Conservation (phyloP, 768 basidiomycete genomes). For the Phaffia australis region DNA sequence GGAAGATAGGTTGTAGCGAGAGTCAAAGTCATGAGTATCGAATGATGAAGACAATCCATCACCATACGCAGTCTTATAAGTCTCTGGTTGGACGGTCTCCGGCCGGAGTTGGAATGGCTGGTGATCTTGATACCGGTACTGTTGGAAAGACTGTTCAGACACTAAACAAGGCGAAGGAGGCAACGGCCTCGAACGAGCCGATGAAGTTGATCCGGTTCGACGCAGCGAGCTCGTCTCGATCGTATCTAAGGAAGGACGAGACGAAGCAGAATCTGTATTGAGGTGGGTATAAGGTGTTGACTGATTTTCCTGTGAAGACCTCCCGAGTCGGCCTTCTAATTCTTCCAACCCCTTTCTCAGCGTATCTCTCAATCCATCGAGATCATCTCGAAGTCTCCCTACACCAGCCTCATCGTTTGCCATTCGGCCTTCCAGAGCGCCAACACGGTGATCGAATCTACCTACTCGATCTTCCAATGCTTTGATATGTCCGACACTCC, state of each 20-base stretch:
- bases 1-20: neutral
- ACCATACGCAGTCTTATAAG: neutral
- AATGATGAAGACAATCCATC: neutral
- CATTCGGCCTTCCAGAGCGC: neutral
- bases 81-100: neutral
- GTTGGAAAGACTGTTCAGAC: too few relatives aligned
- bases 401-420: neutral
- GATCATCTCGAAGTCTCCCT: neutral
- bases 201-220: too few relatives aligned
- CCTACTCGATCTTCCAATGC: slow-evolving; percentile 4
- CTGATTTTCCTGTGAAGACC: neutral
- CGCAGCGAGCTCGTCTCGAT: too few relatives aligned
- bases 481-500: neutral
- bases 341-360: slow-evolving; percentile 2
- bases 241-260: too few relatives aligned
- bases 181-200: too few relatives aligned
- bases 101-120: too few relatives aligned
- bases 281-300: neutral
- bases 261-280: neutral
- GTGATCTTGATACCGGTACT: too few relatives aligned
- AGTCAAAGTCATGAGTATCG: neutral
- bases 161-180: too few relatives aligned
- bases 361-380: slow-evolving; percentile 3
- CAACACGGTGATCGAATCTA: neutral
- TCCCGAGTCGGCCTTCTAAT: neutral